Evolutionary conservation across 495 filamentous ascomycete genomes (phyloP), one percentile per base, ranked within the genome.

Genomic region (Podospora fimiseda): DNA sequence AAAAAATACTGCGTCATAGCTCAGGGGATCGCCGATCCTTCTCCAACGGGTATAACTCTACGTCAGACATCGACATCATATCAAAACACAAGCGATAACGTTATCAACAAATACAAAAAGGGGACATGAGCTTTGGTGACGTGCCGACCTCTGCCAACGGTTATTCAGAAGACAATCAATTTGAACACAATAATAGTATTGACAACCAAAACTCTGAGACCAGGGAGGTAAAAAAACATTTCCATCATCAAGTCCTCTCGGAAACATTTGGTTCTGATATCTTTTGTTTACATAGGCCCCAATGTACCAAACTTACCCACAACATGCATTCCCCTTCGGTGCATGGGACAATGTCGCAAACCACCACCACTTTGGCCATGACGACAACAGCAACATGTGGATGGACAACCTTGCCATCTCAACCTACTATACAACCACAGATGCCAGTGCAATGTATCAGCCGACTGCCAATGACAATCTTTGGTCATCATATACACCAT

Each of bases 1-100:
- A n/a, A n/a, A 20, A 16, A 21, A 30, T 9, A 33, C 44, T 47
- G 44, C 44, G 44, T 47, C 44, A 47, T 47, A 47, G 23, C 22
- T 23, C 44, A 33, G 22, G 44, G 21, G 13, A n/a, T n/a, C n/a
- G n/a, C n/a, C n/a, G n/a, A n/a, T 27, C 23, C 7, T 47, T 13
- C 14, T 30, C 27, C 21, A 21, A 13, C 22, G 22, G 20, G 33
- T n/a, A 24, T n/a, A 47, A 13, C 21, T 13, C 20, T 18, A 36
- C 9, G n/a, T n/a, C n/a, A n/a, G n/a, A 14, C 39, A 41, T 5
- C 39, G 5, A 9, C 6, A 41, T n/a, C 39, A n/a, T 6, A 41
- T 5, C 39, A 41, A 5, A 41, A 41, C 39, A 14, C 8, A n/a
- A n/a, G n/a, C n/a, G n/a, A n/a, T 23, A 23, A 47, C 23, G 14